Base-by-base conservation (phyloP, 2,329 filamentous ascomycete genomes). In the Alternaria solani region DNA sequence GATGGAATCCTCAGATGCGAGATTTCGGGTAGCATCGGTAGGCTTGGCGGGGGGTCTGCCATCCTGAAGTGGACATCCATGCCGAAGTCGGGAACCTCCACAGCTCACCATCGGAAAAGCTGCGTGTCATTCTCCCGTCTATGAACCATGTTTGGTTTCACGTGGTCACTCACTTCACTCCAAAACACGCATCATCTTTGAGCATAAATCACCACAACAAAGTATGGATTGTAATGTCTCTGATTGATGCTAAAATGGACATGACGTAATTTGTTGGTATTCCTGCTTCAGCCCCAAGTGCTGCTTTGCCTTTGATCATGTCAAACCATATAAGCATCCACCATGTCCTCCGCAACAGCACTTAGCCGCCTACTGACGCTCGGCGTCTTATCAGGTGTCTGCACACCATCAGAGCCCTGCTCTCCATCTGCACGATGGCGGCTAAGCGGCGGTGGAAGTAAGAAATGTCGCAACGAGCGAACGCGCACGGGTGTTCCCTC, bases 21-120 rank as follows among this genome's bases (percentile, higher is more conserved):
- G 57, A 60, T 44, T 54, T 63, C 60, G 60, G 62, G 53, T 60
- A 54, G 38, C 39, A 51, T 51, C 57, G 60, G 48, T 36, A 57
- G 49, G 39, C 38, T 57, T 59, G 54, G 62, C 59, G 55, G 57
- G 47, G 64, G 63, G 64, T 65, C 56, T 55, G 53, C 51, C 52
- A 54, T 51, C 62, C 46, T 30, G 61, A 63, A 65, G 47, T 49
- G 55, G 64, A 54, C 54, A 53, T 63, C 42, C 38, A 38, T 47
- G 59, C 64, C 64, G 51, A 51, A 41, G 14, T 42, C 39, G 39
- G 20, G 3, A 42, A 25, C 39, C 39, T 42, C 39, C 20, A 42
- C 7, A 42, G 12, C 39, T 25, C 39, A 42, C 39, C 39, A 42
- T 42, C 39, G 20, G 39, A 16, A 42, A 42, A 42, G 20, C 2